Evolutionary conservation across 2,329 filamentous ascomycete genomes (phyloP).

Genomic region (Talaromyces sp.): DNA sequence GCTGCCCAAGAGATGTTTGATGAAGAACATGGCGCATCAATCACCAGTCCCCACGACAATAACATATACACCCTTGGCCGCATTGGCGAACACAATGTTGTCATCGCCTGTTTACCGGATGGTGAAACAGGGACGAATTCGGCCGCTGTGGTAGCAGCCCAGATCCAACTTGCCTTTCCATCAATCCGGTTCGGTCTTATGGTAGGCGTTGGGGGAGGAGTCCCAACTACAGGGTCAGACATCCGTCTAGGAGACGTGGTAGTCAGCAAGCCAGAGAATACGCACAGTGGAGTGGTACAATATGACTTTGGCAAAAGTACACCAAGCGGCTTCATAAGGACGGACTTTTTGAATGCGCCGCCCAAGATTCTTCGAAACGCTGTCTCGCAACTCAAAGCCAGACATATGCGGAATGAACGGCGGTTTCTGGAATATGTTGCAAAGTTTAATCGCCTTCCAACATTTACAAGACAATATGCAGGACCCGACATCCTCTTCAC

Average conservation of each 20-base stretch:
- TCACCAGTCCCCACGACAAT: neutral
- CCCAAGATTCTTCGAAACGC: neutral
- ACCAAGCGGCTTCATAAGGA: neutral
- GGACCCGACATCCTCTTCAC: neutral
- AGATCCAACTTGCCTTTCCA: neutral
- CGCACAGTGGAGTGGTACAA: neutral
- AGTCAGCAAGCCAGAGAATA: neutral
- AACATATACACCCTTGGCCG: neutral
- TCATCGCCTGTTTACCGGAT: neutral
- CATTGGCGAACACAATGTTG: neutral
- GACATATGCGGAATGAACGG: too few species aligned
- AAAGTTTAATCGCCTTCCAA: neutral
- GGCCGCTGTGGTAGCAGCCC: neutral
- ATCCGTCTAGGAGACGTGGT: conserved; percentile 3
- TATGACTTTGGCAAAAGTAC: conserved; percentile 6
- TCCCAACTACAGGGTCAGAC: neutral
- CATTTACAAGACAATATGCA: neutral
- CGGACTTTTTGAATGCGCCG: neutral
- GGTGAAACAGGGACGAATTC: neutral
- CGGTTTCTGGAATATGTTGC: neutral
- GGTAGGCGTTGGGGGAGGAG: conserved; percentile 8
- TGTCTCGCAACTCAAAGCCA: neutral
- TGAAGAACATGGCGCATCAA: neutral
- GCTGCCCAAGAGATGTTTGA: neutral
- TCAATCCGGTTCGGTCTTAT: neutral